A percentile compares a stretch with the other conserved stretches of the same genome.
phyloP scores from a whole-genome alignment of 2,329 filamentous ascomycete genomes.

The Metarhizium robertsii region DNA sequence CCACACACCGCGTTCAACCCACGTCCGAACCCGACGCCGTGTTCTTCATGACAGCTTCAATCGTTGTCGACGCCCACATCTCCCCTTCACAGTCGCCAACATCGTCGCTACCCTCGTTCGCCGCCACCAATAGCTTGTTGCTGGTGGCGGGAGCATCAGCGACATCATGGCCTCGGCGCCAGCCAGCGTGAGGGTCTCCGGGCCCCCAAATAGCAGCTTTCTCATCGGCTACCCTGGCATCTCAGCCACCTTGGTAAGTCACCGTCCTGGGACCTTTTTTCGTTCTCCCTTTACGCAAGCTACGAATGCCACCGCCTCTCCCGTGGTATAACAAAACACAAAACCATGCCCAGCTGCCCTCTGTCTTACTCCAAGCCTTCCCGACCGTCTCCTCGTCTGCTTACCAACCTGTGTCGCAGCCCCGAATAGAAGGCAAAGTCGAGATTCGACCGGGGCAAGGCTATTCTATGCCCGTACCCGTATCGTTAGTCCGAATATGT shows the following conservation, averaged over 20 bases:
- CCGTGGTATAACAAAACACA: too few relatives aligned
- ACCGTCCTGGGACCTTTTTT: conserved; percentile 4
- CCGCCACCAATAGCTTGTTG: conserved; percentile 4
- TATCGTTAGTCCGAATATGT: conserved; percentile 90
- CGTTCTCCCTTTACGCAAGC: conserved; percentile 5
- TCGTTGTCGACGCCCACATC: background rate
- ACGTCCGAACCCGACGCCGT: background rate
- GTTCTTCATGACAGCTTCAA: conserved; percentile 1
- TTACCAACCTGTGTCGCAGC: conserved; percentile 40
- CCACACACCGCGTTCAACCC: background rate
- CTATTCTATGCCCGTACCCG: conserved; percentile 76
- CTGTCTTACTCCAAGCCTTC: background rate
- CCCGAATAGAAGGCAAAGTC: conserved; percentile 94
- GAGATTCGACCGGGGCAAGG: conserved; percentile 85
- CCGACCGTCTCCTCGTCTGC: background rate
- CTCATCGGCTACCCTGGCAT: conserved; percentile 96
- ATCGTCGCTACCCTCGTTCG: background rate
- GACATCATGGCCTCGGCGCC: conserved; percentile 24
- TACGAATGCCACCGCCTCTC: too few relatives aligned
- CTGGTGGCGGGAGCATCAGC: conserved; percentile 9
- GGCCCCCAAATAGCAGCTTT: conserved; percentile 93
- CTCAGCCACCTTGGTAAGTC: conserved; percentile 85
- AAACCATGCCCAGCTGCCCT: too few relatives aligned
- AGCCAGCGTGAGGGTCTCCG: conserved; percentile 76
- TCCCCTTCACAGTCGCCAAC: background rate